Evolutionary conservation across 2,329 filamentous ascomycete genomes (phyloP).

Genomic region (Colletotrichum sp.): DNA sequence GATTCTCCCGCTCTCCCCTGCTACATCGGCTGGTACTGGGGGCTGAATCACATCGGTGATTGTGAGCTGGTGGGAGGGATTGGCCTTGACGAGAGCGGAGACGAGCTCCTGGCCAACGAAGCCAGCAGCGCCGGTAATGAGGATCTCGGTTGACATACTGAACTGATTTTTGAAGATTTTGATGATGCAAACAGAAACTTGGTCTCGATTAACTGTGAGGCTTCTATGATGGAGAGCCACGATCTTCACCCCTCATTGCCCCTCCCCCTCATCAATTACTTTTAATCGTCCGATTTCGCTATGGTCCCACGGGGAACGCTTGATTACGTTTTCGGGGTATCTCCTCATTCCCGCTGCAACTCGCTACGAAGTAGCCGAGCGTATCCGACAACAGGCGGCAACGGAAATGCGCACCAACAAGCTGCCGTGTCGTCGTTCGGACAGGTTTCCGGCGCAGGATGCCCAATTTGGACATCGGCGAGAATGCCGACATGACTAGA

Average conservation of each 20-base stretch:
- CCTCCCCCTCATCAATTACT: neutral
- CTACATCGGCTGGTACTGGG: conserved; percentile 48
- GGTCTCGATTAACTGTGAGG: neutral
- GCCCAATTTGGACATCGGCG: neutral
- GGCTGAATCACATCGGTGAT: conserved; percentile 63
- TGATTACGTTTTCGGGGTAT: neutral
- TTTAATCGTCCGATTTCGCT: conserved; percentile 9
- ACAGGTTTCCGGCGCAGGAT: neutral
- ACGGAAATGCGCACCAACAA: neutral
- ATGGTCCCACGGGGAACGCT: neutral
- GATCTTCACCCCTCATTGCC: neutral
- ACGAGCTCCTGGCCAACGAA: conserved; percentile 70
- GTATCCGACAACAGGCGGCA: neutral
- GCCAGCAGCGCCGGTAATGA: conserved; percentile 69
- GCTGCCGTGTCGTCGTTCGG: neutral
- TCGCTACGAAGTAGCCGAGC: neutral
- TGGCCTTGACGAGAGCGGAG: conserved; percentile 54
- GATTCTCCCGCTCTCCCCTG: conserved; percentile 26
- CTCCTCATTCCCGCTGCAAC: neutral
- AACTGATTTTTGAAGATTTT: neutral
- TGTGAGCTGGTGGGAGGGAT: conserved; percentile 46
- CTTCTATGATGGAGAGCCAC: neutral
- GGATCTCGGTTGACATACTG: conserved; percentile 41
- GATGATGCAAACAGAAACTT: neutral
- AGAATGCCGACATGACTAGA: neutral